Percentiles rank a stretch among this genome's conserved stretches.
Evolutionary conservation across 345 rosid species (phyloP).

Genomic region (Citrus inodora): DNA sequence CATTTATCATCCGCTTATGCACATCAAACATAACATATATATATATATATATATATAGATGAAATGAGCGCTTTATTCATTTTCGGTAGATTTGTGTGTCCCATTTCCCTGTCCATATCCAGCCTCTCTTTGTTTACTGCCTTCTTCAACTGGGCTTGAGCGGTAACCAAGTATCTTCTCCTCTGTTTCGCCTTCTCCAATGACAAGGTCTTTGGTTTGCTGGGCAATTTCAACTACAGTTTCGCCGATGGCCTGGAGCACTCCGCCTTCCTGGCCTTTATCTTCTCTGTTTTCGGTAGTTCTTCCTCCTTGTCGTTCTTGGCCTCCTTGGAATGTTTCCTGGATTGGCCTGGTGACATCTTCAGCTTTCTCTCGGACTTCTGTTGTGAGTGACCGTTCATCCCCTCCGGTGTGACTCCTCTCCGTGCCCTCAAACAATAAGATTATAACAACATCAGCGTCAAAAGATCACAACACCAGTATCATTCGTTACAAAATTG

Average conservation of each 20-base stretch:
- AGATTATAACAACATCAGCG: background rate
- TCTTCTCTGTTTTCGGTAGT: background rate
- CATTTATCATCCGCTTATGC: no score
- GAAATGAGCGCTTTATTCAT: no score
- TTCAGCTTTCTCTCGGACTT: slow-evolving; percentile 14
- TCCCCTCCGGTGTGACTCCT: slow-evolving; percentile 19
- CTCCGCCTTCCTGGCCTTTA: slow-evolving; percentile 22
- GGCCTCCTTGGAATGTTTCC: background rate
- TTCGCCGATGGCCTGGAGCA: slow-evolving; percentile 67
- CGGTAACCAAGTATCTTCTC: background rate
- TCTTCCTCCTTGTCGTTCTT: background rate
- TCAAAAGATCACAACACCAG: background rate
- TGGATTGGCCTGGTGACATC: background rate
- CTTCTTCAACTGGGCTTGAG: background rate
- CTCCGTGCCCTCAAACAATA: slow-evolving; percentile 16
- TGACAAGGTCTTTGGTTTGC: slow-evolving; percentile 44
- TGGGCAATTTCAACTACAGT: slow-evolving; percentile 73
- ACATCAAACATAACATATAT: no score
- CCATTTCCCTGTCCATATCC: background rate
- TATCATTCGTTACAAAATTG: no score
- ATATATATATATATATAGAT: no score
- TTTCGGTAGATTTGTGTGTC: no score
- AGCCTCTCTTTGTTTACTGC: background rate
- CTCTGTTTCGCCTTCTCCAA: slow-evolving; percentile 27
- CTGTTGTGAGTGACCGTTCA: slow-evolving; percentile 7